Conservation (phyloP, 2,329 filamentous ascomycete genomes). For the Aspergillus piperis region DNA sequence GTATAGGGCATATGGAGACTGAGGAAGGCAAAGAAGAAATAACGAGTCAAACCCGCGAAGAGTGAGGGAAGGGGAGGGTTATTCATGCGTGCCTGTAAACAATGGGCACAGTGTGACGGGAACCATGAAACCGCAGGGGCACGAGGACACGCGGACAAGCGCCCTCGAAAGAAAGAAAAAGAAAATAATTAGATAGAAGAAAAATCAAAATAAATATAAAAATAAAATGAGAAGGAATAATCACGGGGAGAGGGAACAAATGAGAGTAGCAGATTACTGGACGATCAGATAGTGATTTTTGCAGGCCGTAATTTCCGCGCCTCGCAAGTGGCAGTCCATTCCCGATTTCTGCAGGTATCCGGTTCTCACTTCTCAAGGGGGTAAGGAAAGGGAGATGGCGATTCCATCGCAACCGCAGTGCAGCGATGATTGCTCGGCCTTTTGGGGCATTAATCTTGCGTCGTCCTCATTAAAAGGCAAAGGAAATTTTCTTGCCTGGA, state of each 20-base stretch:
- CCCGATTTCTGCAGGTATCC: conserved; percentile 29
- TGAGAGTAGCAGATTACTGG: conserved; percentile 7
- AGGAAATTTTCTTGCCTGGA: background rate
- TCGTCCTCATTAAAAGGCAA: conserved; percentile 3
- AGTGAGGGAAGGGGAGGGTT: background rate
- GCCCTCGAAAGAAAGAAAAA: no score
- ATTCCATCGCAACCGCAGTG: conserved; percentile 9
- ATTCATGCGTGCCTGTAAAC: background rate
- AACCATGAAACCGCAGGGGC: background rate
- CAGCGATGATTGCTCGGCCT: conserved; percentile 18
- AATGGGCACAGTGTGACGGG: background rate
- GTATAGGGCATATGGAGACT: background rate
- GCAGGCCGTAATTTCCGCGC: conserved; percentile 3
- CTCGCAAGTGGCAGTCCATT: conserved; percentile 7
- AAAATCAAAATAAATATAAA: background rate
- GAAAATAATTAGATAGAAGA: no score
- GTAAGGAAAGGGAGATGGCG: conserved; percentile 8
- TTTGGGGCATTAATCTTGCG: conserved; percentile 3
- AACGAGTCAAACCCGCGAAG: no score
- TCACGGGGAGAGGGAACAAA: background rate
- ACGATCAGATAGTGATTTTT: conserved; percentile 18
- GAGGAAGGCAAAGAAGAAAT: background rate
- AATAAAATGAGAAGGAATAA: background rate
- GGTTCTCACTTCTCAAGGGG: conserved; percentile 7
- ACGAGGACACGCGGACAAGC: background rate